Percentiles rank a stretch among this genome's conserved stretches.
phyloP scores from a whole-genome alignment of 768 basidiomycete genomes.

The Chiua virens region DNA sequence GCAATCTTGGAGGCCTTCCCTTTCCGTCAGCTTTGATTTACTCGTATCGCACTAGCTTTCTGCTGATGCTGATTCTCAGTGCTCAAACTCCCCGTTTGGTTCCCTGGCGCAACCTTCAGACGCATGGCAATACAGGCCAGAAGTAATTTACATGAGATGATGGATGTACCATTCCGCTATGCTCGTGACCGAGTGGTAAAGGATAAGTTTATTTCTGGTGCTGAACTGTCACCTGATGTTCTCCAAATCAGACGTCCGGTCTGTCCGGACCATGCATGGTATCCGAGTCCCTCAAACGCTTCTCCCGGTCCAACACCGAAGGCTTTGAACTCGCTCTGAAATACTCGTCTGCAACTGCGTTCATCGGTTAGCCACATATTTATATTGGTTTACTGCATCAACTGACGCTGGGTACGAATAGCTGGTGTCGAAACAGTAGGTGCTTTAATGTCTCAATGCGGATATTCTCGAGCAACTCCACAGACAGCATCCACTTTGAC shows the following conservation, averaged over 20 bases:
- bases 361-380: slow-evolving; percentile 25
- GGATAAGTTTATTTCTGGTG: not conserved
- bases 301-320: slow-evolving; percentile 14
- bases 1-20: slow-evolving; percentile 32
- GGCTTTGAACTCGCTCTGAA: slow-evolving; percentile 30
- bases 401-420: slow-evolving; percentile 9
- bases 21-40: slow-evolving; percentile 26
- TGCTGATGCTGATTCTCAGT: slow-evolving; percentile 23
- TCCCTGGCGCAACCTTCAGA: slow-evolving; percentile 36
- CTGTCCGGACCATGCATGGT: slow-evolving; percentile 30
- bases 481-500: slow-evolving; percentile 34
- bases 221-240: not conserved
- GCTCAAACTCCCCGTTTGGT: slow-evolving; percentile 33
- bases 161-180: slow-evolving; percentile 30
- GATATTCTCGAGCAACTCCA: slow-evolving; percentile 1
- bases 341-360: slow-evolving; percentile 32
- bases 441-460: not conserved
- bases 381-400: not conserved
- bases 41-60: not conserved
- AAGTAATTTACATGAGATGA: slow-evolving; percentile 28
- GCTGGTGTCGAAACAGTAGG: slow-evolving; percentile 33
- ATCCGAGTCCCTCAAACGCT: slow-evolving; percentile 29
- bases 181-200: slow-evolving; percentile 27
- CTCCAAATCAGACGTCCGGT: slow-evolving; percentile 13
- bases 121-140: slow-evolving; percentile 31